phyloP scores from a whole-genome alignment of 441 rosid genomes.

The Hura crepitans region DNA sequence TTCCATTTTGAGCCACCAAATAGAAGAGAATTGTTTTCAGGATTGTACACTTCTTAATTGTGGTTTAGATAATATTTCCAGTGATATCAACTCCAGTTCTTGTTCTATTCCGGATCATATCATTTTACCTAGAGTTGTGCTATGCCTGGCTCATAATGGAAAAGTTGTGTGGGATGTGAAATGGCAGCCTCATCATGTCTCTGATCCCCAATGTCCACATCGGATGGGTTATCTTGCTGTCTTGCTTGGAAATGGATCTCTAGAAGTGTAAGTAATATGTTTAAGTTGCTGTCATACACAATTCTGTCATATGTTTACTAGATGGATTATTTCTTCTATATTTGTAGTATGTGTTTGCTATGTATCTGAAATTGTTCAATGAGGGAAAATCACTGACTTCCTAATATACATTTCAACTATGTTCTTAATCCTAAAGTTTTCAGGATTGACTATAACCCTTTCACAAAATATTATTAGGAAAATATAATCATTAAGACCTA shows the following conservation, averaged over 20 bases:
- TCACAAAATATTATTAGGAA: not conserved
- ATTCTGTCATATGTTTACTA: not conserved
- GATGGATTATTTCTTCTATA: not conserved
- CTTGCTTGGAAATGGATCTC: slow-evolving; percentile 78
- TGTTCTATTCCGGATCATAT: slow-evolving; percentile 40
- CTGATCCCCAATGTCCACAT: slow-evolving; percentile 42
- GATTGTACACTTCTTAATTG: slow-evolving; percentile 19
- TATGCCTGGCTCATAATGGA: slow-evolving; percentile 89
- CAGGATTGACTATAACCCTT: no score
- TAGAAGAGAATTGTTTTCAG: slow-evolving; percentile 14
- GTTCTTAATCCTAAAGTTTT: not conserved
- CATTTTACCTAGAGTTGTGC: slow-evolving; percentile 63
- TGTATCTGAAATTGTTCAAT: not conserved
- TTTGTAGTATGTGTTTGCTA: not conserved
- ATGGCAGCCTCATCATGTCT: slow-evolving; percentile 57
- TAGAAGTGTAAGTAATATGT: slow-evolving; percentile 75
- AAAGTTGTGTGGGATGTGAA: slow-evolving; percentile 93
- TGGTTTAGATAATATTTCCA: slow-evolving; percentile 28
- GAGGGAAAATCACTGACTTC: not conserved
- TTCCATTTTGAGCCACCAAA: slow-evolving; percentile 24
- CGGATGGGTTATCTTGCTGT: slow-evolving; percentile 92
- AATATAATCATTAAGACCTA: not conserved
- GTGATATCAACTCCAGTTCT: slow-evolving; percentile 22
- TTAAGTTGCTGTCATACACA: not conserved
- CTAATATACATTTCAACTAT: not conserved